Base-by-base conservation (phyloP, 2,329 filamentous ascomycete species). In the Chalaropsis ovoidea region DNA sequence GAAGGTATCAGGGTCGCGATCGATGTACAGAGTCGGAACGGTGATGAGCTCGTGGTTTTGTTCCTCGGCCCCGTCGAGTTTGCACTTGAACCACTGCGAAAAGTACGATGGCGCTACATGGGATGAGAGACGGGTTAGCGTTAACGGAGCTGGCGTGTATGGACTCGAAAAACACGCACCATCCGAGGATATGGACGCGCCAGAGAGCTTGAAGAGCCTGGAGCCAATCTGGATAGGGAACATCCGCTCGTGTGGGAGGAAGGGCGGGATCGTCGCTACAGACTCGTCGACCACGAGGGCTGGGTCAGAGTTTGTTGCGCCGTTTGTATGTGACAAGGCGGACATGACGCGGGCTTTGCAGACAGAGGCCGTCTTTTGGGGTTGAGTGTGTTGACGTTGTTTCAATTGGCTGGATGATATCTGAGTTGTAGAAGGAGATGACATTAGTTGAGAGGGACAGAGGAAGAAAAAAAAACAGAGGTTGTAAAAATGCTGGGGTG, bases 1-100 rank as follows among this genome's bases (percentile, higher is more conserved):
- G 74, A 97, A 97, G 0, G 91, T 96, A 15, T 80, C 80, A 0
- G 93, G 92, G 75, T 97, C 93, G 68, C 93, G 87, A 75, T 97
- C 93, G 72, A 97, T 96, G 76, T 96, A 96, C 6, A 97, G 80
- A 0, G 93, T 96, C 70, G 88, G 86, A 67, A 95, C 78, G 13
- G 56, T 41, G 2, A 6, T 31, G 60, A 76, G 75, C n/a, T 62
- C 24, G 4, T 76, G 67, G 65, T 82, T 81, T 65, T 84, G 80
- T 60, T 82, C 80, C 67, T 85, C 81, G 61, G 82, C 86, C 70
- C 79, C 77, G 66, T 83, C 81, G 49, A 96, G 76, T 76, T 96
- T 92, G 71, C 89, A 89, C 70, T 86, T 81, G 75, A 97, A 97
- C 78, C 94, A 96, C 70, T 90, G 87, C 22, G 93, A 95, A 77